Base-by-base conservation (phyloP, 257 asterid genomes). In the Salvia hispanica region DNA sequence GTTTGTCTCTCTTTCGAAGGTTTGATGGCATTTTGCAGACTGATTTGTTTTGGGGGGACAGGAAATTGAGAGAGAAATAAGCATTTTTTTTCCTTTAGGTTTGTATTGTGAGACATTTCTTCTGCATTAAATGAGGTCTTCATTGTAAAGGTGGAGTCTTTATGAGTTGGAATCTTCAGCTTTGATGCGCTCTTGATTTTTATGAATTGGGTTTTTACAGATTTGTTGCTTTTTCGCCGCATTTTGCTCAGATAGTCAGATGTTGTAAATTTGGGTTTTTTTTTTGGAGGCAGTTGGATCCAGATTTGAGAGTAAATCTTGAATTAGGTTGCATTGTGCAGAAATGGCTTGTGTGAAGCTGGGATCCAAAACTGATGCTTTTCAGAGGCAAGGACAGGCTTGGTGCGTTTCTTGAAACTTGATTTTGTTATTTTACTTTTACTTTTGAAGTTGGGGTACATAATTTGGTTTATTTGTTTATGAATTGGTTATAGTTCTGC, bases 291-390 rank as follows among this genome's bases (percentile, higher is more conserved):
- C 11, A 54, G 66, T 57, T 54, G 43, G 39, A 21, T 55, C 51
- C 9, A 16, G 51, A 12, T 18, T 21, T 9, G 54, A 44, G 25
- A 15, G 51, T 8, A 40, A 40, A 7, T 10, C 15, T 47, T 42
- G 53, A 75, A 69, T 78, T 77, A 55, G 72, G 68, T 67, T 62
- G 68, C 63, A 59, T 39, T 40, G 36, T 68, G 59, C 39, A 53
- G 82, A 75, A 46, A 85, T 87, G 95, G 95, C 93, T 76, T 87
- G 93, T 82, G 79, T 87, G 95, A 87, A 87, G 80, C 66, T 87
- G 84, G 95, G 96, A 76, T 90, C 96, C 58, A 90, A 90, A 63
- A 69, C 82, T 59, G 96, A 90, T 82, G 91, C 93, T 39, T 87
- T 90, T 45, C 86, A 83, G 77, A 84, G 85, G 70, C 88, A 85